Evolutionary conservation across 2,329 filamentous ascomycete species (phyloP), one percentile per base, ranked within the genome.

Genomic region (Epicoccum sorghinum): DNA sequence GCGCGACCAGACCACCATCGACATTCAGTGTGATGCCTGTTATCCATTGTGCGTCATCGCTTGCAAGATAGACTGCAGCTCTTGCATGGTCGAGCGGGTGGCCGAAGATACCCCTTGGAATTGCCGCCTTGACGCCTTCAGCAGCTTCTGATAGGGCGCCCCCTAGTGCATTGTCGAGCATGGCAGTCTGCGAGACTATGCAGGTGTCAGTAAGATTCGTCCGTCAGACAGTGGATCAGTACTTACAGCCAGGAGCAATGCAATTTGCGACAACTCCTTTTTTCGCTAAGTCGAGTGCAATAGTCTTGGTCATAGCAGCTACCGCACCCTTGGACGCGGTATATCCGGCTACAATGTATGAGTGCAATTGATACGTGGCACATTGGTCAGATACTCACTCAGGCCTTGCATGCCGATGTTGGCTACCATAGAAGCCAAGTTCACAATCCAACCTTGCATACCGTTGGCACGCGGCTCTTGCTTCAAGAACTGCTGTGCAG

Each of bases 251-350:
- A 4, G 78, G 78, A 57, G 74, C 78, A 13, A 79, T 57, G 2
- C 72, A 67, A 55, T 80, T 79, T 52, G 67, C 71, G 49, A 78
- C 73, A 35, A 80, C 77, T 10, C 69, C 65, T 29, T 79, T 63
- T 33, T 66, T 65, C 2, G 75, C 77, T 50, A 77, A 78, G 46
- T 79, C 77, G n/a, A 79, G 56, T 2, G 78, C 77, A n/a, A 79
- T 68, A 47, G 76, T 72, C 46, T 76, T 78, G 7, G 79, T 81
- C 39, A 83, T 68, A 37, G 75, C 69, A 8, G 77, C 68, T 6
- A 80, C 78, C 0, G 78, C 80, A 8, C 76, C 77, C 58, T 82
- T 83, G 37, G 72, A 77, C 2, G 79, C 76, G 47, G 76, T 78
- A 60, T 82, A 82, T 14, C 70, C 68, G 24, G 75, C 72, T 68